Conservation (phyloP, 2,329 filamentous ascomycete species). For the Magnaporthales sp. region DNA sequence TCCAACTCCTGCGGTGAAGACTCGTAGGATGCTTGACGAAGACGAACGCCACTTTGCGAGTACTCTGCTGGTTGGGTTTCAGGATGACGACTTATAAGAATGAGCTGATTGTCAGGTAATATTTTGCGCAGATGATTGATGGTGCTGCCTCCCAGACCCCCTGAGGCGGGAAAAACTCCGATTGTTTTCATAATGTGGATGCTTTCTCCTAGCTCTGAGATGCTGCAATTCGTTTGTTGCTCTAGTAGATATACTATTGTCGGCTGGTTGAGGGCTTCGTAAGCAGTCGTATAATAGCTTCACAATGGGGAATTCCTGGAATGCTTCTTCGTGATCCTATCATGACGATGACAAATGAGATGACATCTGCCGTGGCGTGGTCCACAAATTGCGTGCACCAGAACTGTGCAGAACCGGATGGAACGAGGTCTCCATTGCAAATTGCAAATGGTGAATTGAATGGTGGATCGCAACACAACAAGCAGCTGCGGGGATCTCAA, state of each 20-base stretch:
- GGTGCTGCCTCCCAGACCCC: constrained; percentile 41
- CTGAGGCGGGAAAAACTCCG: constrained; percentile 42
- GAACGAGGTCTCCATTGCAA: neutral
- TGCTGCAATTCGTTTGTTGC: too few relatives aligned
- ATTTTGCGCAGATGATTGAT: constrained; percentile 35
- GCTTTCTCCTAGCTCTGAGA: neutral
- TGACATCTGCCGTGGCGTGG: neutral
- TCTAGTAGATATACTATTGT: neutral
- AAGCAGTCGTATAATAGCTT: too few relatives aligned
- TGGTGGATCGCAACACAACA: too few relatives aligned
- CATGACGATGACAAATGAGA: neutral
- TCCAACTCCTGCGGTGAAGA: constrained; percentile 30
- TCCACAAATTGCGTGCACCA: neutral
- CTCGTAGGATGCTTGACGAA: constrained; percentile 45
- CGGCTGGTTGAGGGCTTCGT: neutral
- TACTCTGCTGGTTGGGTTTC: constrained; percentile 29
- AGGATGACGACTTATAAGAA: constrained; percentile 36
- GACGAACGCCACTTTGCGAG: constrained; percentile 32
- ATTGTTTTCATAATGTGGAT: constrained; percentile 21
- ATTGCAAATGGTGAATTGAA: neutral
- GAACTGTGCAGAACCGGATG: neutral
- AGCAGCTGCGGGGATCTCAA: neutral
- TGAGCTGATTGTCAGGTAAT: constrained; percentile 32
- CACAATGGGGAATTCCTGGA: neutral
- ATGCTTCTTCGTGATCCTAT: neutral